Evolutionary conservation across 2,329 filamentous ascomycete species (phyloP).

Genomic region (Aurifilum marmelostoma): DNA sequence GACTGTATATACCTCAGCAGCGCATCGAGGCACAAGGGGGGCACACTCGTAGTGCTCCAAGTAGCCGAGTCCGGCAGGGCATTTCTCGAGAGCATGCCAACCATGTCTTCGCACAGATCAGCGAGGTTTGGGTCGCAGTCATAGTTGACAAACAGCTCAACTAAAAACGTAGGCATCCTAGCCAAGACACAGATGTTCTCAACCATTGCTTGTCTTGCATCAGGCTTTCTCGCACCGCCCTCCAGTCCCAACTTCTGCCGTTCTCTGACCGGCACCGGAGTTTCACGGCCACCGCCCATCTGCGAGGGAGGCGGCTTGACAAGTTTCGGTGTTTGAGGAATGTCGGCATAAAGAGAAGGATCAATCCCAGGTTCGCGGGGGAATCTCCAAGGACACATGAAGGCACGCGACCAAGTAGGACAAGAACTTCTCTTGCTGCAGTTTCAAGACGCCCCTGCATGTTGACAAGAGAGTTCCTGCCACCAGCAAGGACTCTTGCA

Average conservation of each 20-base stretch:
- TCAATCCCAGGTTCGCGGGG: conserved; percentile 89
- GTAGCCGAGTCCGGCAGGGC: conserved; percentile 96
- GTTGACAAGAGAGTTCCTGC: conserved; percentile 89
- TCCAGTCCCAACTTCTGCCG: conserved; percentile 91
- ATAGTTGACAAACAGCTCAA: conserved; percentile 96
- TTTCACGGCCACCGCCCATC: conserved; percentile 77
- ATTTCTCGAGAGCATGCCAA: conserved; percentile 89
- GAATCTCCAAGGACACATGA: conserved; percentile 91
- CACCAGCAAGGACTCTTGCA: conserved; percentile 91
- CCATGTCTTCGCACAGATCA: conserved; percentile 93
- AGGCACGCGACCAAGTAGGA: conserved; percentile 94
- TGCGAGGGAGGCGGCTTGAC: conserved; percentile 78
- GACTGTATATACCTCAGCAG: conserved; percentile 90
- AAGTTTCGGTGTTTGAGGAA: conserved; percentile 87
- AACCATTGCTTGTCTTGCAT: conserved; percentile 97
- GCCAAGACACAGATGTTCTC: conserved; percentile 92
- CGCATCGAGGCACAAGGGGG: conserved; percentile 90
- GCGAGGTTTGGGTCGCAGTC: conserved; percentile 91
- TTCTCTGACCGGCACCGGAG: conserved; percentile 89
- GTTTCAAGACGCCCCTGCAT: conserved; percentile 85
- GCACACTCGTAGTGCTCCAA: conserved; percentile 98
- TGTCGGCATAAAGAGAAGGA: conserved; percentile 86
- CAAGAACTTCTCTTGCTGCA: conserved; percentile 95
- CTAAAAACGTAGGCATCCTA: conserved; percentile 91
- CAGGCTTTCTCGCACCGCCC: conserved; percentile 87